A percentile compares a stretch with the other conserved stretches of the same genome.
phyloP scores from a whole-genome alignment of 23 red algal species.

The Agarophyton chilense region DNA sequence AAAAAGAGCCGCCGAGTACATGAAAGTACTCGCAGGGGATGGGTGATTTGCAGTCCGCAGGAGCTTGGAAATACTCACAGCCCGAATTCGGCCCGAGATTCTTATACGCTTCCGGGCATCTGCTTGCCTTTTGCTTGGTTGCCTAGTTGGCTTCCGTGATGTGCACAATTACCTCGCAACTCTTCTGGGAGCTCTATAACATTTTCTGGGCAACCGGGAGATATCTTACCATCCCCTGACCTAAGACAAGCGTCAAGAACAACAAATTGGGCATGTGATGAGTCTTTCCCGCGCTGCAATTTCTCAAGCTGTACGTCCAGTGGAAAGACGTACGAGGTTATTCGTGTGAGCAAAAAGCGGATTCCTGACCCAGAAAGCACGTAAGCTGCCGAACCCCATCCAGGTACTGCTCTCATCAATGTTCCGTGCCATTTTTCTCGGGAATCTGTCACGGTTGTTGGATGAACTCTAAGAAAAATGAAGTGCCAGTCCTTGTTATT shows the following conservation, averaged over 20 bases:
- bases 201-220: slow-evolving; percentile 60
- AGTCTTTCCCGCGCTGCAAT: slow-evolving; percentile 38
- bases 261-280: slow-evolving; percentile 30
- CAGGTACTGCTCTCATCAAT: slow-evolving; percentile 40
- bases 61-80: background rate
- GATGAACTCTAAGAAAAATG: slow-evolving; percentile 63
- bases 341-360: slow-evolving; percentile 60
- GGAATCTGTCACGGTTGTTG: background rate
- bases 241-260: slow-evolving; percentile 61
- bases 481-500: slow-evolving; percentile 67
- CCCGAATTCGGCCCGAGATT: background rate
- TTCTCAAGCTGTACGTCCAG: slow-evolving; percentile 77
- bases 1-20: background rate
- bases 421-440: slow-evolving; percentile 31
- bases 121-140: background rate
- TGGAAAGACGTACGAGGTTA: slow-evolving; percentile 71
- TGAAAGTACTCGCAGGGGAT: slow-evolving; percentile 25
- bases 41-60: background rate
- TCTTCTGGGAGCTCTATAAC: slow-evolving; percentile 38
- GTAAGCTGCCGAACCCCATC: slow-evolving; percentile 81
- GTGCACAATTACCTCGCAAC: slow-evolving; percentile 62
- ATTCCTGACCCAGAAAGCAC: slow-evolving; percentile 58
- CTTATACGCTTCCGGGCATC: slow-evolving; percentile 14
- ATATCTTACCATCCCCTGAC: background rate
- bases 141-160: slow-evolving; percentile 74